phyloP scores from a whole-genome alignment of 2,329 filamentous ascomycete genomes.

The Clarireedia sp. region DNA sequence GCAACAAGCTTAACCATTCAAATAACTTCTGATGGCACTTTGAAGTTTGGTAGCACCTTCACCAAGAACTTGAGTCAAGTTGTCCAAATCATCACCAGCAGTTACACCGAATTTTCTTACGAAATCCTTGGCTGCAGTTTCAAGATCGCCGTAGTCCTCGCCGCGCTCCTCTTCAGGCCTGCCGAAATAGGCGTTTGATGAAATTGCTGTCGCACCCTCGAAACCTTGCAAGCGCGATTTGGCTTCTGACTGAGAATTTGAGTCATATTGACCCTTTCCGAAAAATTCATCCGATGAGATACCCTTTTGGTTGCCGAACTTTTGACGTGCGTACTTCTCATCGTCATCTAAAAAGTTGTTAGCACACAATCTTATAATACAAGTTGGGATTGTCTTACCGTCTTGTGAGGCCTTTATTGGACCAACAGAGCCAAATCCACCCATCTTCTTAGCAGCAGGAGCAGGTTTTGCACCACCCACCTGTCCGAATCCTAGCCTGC shows the following conservation, averaged over 20 bases:
- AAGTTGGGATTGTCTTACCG: slow-evolving; percentile 40
- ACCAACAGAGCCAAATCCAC: slow-evolving; percentile 78
- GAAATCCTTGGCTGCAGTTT: slow-evolving; percentile 92
- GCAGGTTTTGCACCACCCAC: slow-evolving; percentile 25
- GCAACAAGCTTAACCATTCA: slow-evolving; percentile 42
- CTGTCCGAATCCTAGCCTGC: slow-evolving; percentile 28
- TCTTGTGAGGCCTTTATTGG: slow-evolving; percentile 61
- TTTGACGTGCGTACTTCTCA: slow-evolving; percentile 73
- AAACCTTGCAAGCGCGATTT: slow-evolving; percentile 84
- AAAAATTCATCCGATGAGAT: slow-evolving; percentile 99
- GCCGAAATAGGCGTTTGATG: slow-evolving; percentile 95
- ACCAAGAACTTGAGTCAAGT: slow-evolving; percentile 72
- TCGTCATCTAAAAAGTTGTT: slow-evolving; percentile 53
- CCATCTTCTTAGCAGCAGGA: slow-evolving; percentile 48
- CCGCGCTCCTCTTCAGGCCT: slow-evolving; percentile 60
- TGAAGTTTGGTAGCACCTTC: slow-evolving; percentile 81
- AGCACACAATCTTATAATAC: not conserved
- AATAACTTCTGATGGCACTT: slow-evolving; percentile 59
- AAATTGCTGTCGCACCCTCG: slow-evolving; percentile 86
- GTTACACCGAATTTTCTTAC: slow-evolving; percentile 92
- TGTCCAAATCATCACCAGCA: slow-evolving; percentile 91
- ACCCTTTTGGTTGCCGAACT: slow-evolving; percentile 88
- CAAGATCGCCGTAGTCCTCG: slow-evolving; percentile 84
- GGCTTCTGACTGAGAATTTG: slow-evolving; percentile 72
- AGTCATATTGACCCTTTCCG: slow-evolving; percentile 79